phyloP scores from a whole-genome alignment of 306 rosid species.

The Vigna angularis region DNA sequence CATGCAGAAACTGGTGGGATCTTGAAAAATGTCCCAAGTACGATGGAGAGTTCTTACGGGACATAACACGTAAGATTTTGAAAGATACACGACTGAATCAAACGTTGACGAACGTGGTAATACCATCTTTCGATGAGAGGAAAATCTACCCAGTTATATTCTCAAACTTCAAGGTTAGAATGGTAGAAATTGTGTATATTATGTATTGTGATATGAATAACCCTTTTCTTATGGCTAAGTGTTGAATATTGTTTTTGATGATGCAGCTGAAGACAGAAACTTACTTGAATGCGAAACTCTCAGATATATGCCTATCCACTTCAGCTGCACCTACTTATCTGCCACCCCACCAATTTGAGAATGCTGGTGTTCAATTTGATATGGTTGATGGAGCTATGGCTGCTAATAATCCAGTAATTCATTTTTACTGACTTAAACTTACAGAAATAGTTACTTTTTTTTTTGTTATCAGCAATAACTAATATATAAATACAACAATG shows the following conservation, averaged over 20 bases:
- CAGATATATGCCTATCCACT: conserved; percentile 38
- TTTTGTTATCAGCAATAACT: too few relatives aligned
- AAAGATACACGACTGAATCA: conserved; percentile 10
- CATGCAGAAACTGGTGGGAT: not conserved
- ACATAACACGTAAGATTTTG: not conserved
- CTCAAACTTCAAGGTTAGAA: conserved; percentile 40
- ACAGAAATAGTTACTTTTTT: not conserved
- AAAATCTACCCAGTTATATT: conserved; percentile 30
- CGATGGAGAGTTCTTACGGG: conserved; percentile 7
- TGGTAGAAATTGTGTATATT: not conserved
- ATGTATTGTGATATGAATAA: too few relatives aligned
- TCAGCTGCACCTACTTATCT: conserved; percentile 35
- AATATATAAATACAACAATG: too few relatives aligned
- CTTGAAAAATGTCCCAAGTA: not conserved
- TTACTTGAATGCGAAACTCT: conserved; percentile 27
- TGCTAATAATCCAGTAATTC: conserved; percentile 43
- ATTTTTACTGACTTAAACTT: not conserved
- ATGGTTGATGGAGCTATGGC: conserved; percentile 37
- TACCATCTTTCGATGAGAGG: conserved; percentile 34
- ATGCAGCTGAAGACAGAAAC: conserved; percentile 15
- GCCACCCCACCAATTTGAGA: conserved; percentile 15
- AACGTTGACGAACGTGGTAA: conserved; percentile 32
- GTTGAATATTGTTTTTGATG: too few relatives aligned
- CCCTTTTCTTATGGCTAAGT: too few relatives aligned
- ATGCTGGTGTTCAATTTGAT: not conserved